These are phyloP conservation scores for Euphorbia corollata DNA, from an alignment of 441 rosid species.

Conservation along the genomic window DNA sequence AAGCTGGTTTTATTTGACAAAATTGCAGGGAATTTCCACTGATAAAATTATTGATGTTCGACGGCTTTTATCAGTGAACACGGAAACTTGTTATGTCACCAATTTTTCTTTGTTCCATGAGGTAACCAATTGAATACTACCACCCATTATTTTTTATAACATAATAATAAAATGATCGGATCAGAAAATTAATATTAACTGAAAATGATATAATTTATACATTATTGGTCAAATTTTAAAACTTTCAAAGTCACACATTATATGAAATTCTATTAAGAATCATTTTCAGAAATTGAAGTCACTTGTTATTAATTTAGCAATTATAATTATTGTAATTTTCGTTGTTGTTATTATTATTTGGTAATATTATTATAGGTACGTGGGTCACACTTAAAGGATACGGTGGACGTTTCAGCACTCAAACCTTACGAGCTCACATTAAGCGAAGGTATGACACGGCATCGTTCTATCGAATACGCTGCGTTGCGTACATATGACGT, in stretches of 20 bases:
- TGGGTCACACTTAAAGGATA: slow-evolving; percentile 45
- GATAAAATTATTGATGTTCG: slow-evolving; percentile 56
- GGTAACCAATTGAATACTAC: slow-evolving; percentile 23
- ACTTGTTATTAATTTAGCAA: no score
- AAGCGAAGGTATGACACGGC: slow-evolving; percentile 38
- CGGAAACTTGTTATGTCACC: slow-evolving; percentile 49
- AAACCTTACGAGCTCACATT: slow-evolving; percentile 49
- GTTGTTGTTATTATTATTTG: no score
- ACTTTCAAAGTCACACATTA: no score
- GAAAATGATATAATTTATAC: no score
- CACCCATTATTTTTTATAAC: not conserved
- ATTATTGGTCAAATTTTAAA: no score
- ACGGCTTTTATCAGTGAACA: slow-evolving; percentile 38
- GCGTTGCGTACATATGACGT: not conserved
- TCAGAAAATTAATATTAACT: no score
- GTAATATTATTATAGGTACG: slow-evolving; percentile 31
- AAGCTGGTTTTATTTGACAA: no score
- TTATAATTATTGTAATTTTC: no score
- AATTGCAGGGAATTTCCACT: slow-evolving; percentile 61
- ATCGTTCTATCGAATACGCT: not conserved
- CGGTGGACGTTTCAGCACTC: slow-evolving; percentile 40
- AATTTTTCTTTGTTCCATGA: slow-evolving; percentile 46
- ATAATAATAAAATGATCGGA: no score
- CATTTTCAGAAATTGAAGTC: no score
- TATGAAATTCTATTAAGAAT: no score